These are phyloP conservation scores for Otatea glauca DNA, from an alignment of 176 grass and related monocot species.

Conservation along the genomic window DNA sequence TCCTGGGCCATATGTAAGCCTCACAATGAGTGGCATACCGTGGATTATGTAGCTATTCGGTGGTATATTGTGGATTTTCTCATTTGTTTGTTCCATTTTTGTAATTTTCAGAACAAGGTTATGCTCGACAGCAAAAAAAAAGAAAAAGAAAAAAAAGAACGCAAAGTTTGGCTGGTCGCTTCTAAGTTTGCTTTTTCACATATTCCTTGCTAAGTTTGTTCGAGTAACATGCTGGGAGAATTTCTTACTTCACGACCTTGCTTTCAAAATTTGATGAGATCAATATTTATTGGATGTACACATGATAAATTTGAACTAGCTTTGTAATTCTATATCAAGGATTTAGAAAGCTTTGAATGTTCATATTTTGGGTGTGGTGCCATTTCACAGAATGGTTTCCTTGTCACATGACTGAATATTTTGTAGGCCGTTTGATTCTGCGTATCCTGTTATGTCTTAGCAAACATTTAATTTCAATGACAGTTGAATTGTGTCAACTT, in stretches of 20 bases:
- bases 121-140: not conserved
- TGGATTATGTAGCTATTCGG: too few species aligned
- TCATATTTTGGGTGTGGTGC: not conserved
- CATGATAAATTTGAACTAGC: not conserved
- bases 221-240: not conserved
- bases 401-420: not conserved
- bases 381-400: not conserved
- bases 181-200: not conserved
- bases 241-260: constrained; percentile 17
- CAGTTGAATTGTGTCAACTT: not conserved
- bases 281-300: not conserved
- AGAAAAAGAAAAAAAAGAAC: not conserved
- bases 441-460: constrained; percentile 7
- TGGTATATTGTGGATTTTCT: too few species aligned
- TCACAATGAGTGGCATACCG: too few species aligned
- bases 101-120: not conserved
- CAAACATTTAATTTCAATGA: constrained; percentile 9
- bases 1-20: too few species aligned
- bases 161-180: not conserved
- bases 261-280: not conserved
- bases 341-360: not conserved
- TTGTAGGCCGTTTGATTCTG: not conserved
- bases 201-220: not conserved
- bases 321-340: not conserved
- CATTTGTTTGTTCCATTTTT: not conserved